Evolutionary conservation across 2,329 filamentous ascomycete genomes (phyloP).

Genomic region (Colletotrichum siamense): DNA sequence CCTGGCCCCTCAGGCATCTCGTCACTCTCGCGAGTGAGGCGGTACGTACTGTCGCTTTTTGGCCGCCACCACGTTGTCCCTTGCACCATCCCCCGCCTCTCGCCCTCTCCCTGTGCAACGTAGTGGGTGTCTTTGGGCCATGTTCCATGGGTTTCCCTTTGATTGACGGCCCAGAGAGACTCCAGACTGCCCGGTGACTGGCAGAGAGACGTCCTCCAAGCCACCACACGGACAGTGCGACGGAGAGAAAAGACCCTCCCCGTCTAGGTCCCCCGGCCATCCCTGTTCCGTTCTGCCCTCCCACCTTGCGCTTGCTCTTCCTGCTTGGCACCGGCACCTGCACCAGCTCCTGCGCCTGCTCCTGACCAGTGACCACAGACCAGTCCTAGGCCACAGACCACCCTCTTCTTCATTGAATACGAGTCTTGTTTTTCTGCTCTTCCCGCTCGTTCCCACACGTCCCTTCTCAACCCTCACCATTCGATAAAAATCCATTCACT

Average conservation of each 20-base stretch:
- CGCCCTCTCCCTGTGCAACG: background rate
- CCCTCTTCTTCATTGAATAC: slow-evolving; percentile 6
- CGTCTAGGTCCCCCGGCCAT: background rate
- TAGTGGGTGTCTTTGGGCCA: background rate
- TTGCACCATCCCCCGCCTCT: background rate
- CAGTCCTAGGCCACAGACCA: background rate
- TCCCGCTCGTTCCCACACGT: slow-evolving; percentile 7
- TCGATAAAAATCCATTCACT: slow-evolving; percentile 14
- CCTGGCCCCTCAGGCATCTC: background rate
- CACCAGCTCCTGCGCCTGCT: background rate
- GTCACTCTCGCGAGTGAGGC: background rate
- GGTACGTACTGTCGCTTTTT: background rate
- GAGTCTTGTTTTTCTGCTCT: slow-evolving; percentile 18
- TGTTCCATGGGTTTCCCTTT: background rate
- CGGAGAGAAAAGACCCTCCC: background rate
- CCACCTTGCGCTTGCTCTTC: background rate
- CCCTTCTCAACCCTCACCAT: background rate
- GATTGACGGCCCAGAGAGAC: background rate
- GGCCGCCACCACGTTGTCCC: slow-evolving; percentile 6
- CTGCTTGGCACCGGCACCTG: background rate
- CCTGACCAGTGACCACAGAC: background rate
- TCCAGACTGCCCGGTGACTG: background rate
- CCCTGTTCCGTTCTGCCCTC: background rate
- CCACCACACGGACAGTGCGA: slow-evolving; percentile 19
- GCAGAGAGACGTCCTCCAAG: background rate